These are phyloP conservation scores for Exutisphaerella laricina DNA, from an alignment of 2,329 filamentous ascomycete species.

Conservation along the genomic window DNA sequence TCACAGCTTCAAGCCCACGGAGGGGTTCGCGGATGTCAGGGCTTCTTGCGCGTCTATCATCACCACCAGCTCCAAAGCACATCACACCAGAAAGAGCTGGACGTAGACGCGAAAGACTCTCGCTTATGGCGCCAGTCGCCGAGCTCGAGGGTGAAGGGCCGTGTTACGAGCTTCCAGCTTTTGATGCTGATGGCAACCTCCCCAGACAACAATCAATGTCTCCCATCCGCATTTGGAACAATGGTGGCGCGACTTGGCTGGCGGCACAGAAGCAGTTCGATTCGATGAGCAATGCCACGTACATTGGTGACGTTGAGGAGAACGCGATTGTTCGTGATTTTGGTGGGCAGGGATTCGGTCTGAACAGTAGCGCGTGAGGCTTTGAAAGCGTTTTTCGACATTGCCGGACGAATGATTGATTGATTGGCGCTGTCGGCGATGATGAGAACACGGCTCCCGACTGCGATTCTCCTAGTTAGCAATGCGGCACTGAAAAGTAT, in stretches of 20 bases:
- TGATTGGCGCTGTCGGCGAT: no score
- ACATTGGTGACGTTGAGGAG: neutral
- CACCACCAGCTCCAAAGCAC: no score
- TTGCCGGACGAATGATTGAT: no score
- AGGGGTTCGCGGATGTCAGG: neutral
- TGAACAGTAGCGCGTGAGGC: no score
- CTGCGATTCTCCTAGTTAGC: no score
- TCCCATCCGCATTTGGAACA: neutral
- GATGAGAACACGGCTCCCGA: no score
- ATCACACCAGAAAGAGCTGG: no score
- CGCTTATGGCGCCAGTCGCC: neutral
- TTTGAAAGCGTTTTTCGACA: no score
- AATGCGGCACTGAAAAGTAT: no score
- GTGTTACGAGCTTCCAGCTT: slow-evolving; percentile 1
- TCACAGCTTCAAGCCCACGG: neutral
- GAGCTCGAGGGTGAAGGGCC: neutral
- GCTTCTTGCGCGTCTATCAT: neutral
- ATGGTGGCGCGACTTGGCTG: neutral
- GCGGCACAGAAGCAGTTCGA: neutral
- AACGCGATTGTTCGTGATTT: neutral
- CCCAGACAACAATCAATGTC: neutral
- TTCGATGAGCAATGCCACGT: neutral
- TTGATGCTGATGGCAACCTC: neutral
- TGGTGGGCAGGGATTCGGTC: no score
- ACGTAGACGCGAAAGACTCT: neutral